Evolutionary conservation across 345 rosid genomes (phyloP), one percentile per base, ranked within the genome.

Genomic region (Hypericum perforatum): DNA sequence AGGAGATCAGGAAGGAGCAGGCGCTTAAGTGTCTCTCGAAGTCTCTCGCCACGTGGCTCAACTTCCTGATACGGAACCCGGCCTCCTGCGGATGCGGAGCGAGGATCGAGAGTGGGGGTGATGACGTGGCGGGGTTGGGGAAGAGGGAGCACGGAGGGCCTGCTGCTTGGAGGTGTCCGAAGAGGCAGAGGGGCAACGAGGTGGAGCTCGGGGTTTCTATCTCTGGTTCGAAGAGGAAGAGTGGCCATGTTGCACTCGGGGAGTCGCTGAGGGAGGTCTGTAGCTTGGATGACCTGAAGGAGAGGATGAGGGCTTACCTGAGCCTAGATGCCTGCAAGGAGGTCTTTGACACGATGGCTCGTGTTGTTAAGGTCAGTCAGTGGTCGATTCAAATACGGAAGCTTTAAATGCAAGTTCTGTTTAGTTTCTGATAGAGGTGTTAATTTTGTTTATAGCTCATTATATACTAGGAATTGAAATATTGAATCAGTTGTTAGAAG

Each of bases 21-120:
- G 72, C 76, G 5, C 84, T 91, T 7, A 81, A 72, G 53, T 74
- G 82, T 3, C 82, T 87, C 41, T 68, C 95, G 32, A 87, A 79
- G 57, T 84, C 92, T 9, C 89, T 91, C 37, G 69, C 91, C 1
- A 83, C 78, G 6, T 91, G 96, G 96, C 96, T 91, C 52, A 87
- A 82, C 68, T 87, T 82, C 72, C 67, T 91, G 12, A 42, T 84
- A 37, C 73, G 74, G n/a, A 81, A 74, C 56, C 98, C 98, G n/a
- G 59, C 9, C 9, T 74, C 46, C 14, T 86, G 97, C 51, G 96
- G 95, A 43, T 84, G 94, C 53, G 59, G 62, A 52, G 39, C 58
- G 49, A 57, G 62, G 9, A 16, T 48, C 32, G 45, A 52, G 36
- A 68, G 40, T 6, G 70, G 46, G 44, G 22, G 15, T 9, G 45